Evolutionary conservation across 345 rosid genomes (phyloP), one percentile per base, ranked within the genome.

Genomic region (Camelina laxa): DNA sequence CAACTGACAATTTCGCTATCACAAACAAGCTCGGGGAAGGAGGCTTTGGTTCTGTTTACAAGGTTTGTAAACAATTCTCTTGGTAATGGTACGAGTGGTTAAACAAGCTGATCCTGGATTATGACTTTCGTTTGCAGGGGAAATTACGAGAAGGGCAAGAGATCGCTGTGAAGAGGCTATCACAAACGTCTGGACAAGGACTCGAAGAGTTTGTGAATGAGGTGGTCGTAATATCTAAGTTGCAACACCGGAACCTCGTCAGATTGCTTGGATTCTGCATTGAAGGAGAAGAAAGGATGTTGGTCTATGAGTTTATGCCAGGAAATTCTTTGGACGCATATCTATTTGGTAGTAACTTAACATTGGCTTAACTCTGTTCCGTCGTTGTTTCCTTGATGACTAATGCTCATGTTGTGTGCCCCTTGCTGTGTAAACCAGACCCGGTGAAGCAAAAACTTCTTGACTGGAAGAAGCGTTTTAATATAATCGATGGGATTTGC

Each of bases 161-260:
- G 47, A 78, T 90, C 35, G 93, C 89, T n/a, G 86, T 84, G 49
- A 87, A 90, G 76, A 82, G 87, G 76, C 73, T 87, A 3, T 82
- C 88, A 0, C 69, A 78, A 10, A 69, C 62, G 6, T 90, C 93
- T 0, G 81, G 86, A 24, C 91, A 87, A 76, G 96, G 93, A 13
- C 41, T 79, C 0, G 69, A 73, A 22, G 90, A 87, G 66, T 82
- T 89, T 71, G 79, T 72, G 47, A 89, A 84, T 67, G 91, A 87
- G 67, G 84, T 87, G 30, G 30, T 76, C 20, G 72, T 87, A 62
- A 86, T 89, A 36, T 75, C 89, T 12, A 83, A 82, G 65, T 84
- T 89, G 56, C 90, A 89, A 42, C 91, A 89, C 62, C 69, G 84
- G 48, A 87, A 85, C 42, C 87, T 89, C 7, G 89, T 89, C 42